Evolutionary conservation across 345 rosid species (phyloP).

Genomic region (Erucastrum elatum): DNA sequence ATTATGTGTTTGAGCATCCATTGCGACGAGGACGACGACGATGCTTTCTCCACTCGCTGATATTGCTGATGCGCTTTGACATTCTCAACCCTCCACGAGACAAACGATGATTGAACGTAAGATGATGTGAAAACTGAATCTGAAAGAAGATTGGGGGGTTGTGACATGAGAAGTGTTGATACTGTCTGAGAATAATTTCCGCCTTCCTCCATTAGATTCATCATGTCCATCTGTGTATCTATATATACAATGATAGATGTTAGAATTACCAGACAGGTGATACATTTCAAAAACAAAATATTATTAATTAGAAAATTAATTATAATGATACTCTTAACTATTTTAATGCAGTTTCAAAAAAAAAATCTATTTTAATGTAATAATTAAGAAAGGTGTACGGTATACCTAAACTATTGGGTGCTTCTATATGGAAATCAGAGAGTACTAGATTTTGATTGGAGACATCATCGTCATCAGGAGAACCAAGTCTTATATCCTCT

Average conservation of each 20-base stretch:
- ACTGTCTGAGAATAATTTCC: constrained; percentile 88
- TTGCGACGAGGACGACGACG: constrained; percentile 50
- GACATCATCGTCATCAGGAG: constrained; percentile 64
- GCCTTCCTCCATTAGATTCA: constrained; percentile 50
- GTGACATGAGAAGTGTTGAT: constrained; percentile 72
- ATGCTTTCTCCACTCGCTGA: constrained; percentile 37
- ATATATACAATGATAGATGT: neutral
- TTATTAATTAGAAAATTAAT: neutral
- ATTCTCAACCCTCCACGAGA: constrained; percentile 54
- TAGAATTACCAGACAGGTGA: neutral
- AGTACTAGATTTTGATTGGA: constrained; percentile 57
- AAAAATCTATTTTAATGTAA: no score
- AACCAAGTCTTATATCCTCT: constrained; percentile 74
- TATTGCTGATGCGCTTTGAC: constrained; percentile 27
- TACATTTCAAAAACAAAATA: neutral
- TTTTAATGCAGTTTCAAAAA: neutral
- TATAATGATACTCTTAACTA: neutral
- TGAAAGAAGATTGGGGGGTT: constrained; percentile 46
- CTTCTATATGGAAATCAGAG: constrained; percentile 51
- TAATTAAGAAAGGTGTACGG: neutral
- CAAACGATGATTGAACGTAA: constrained; percentile 60
- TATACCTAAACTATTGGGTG: constrained; percentile 34
- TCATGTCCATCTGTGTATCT: constrained; percentile 42
- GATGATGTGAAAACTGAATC: constrained; percentile 46
- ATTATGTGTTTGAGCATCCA: constrained; percentile 83